phyloP scores from a whole-genome alignment of 257 asterid genomes.

The Przewalskia tangutica region DNA sequence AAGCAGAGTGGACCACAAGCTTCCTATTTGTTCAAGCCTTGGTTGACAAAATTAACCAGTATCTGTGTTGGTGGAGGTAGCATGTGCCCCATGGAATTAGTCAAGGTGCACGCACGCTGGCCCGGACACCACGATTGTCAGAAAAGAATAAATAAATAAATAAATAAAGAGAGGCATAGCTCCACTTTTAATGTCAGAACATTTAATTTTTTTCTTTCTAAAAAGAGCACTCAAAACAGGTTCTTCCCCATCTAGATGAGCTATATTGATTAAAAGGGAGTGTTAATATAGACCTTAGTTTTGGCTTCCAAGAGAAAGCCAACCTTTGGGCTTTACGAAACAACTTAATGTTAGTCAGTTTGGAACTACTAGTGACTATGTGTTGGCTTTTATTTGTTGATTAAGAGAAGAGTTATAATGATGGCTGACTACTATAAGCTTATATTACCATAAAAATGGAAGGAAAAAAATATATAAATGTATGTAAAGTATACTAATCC shows the following conservation, averaged over 20 bases:
- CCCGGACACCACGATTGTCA: too few species aligned
- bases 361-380: background rate
- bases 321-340: background rate
- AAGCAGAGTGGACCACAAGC: too few species aligned
- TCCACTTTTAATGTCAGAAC: too few species aligned
- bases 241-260: background rate
- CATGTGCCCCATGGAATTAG: too few species aligned
- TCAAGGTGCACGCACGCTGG: too few species aligned
- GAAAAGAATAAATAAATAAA: too few species aligned
- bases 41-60: too few species aligned
- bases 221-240: background rate
- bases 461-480: background rate
- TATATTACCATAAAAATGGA: background rate
- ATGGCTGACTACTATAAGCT: background rate
- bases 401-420: background rate
- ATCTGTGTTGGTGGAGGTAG: too few species aligned
- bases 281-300: background rate
- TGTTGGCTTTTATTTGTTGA: background rate
- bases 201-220: too few species aligned
- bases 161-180: too few species aligned
- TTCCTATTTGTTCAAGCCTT: too few species aligned
- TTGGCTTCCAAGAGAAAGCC: background rate
- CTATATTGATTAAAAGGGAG: background rate
- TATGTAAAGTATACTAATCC: background rate
- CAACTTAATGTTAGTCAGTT: background rate